Evolutionary conservation across 2,329 filamentous ascomycete genomes (phyloP), one percentile per base, ranked within the genome.

Genomic region (Talaromyces atroroseus): DNA sequence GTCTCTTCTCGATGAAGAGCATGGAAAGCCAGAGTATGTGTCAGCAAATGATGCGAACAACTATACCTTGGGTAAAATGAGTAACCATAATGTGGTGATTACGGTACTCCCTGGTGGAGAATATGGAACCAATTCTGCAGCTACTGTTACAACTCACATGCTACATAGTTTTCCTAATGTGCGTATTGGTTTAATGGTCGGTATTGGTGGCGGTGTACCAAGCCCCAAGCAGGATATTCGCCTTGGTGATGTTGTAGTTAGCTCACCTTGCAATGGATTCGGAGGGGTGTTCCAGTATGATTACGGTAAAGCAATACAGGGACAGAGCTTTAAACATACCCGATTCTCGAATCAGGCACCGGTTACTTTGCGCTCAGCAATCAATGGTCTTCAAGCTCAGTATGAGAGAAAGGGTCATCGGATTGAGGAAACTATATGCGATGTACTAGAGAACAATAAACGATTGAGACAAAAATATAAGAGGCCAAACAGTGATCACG

Each of bases 171-270:
- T 45, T 45, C 42, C 42, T 45, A 45, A 45, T 45, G 12, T 45
- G 7, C 18, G n/a, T 21, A 20, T 45, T 12, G 42, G 42, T 20
- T 7, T 45, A 21, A 45, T 45, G 42, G 14, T 45, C 4, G 42
- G 42, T 20, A 45, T 7, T 7, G 42, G 42, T 21, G 42, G 42
- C 21, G 42, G 42, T 45, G 42, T 12, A 21, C 42, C 42, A 23
- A 20, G 42, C 6, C 2, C 18, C 29, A 61, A 62, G 20, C 36
- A 62, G 44, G 66, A 70, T 57, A 67, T 70, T 18, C 63, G 65
- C 3, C 65, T 70, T 1, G 66, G 66, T 1, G 66, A 70, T 59
- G 58, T 69, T 23, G 49, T 51, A 12, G 49, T 51, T 12, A 38
- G 49, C 49, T 11, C 14, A 18, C 54, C 59, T 16, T 42, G 46